Percentiles rank a stretch among this genome's conserved stretches.
phyloP scores from a whole-genome alignment of 2,329 filamentous ascomycete genomes.

The Aspergillus jensenii region DNA sequence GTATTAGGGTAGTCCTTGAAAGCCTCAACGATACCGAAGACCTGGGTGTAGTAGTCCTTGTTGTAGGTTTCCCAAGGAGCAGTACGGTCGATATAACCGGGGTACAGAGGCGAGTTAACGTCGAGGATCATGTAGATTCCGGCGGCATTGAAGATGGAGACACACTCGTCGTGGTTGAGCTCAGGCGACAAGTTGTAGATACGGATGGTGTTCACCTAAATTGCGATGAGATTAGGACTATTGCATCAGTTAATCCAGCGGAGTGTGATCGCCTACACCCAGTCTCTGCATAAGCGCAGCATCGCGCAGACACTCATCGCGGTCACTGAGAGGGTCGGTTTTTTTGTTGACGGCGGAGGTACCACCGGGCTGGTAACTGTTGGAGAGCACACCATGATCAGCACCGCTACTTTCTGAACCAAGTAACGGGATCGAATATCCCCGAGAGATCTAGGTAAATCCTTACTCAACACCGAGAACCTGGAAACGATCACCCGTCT shows the following conservation, averaged over 20 bases:
- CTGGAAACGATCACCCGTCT: slow-evolving; percentile 59
- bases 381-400: slow-evolving; percentile 16
- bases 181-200: slow-evolving; percentile 63
- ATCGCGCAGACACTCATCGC: slow-evolving; percentile 60
- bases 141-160: slow-evolving; percentile 64
- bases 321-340: slow-evolving; percentile 58
- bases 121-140: slow-evolving; percentile 68
- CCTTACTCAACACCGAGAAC: slow-evolving; percentile 62
- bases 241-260: too few relatives aligned
- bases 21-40: slow-evolving; percentile 64
- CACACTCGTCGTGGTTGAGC: slow-evolving; percentile 62
- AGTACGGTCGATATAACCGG: slow-evolving; percentile 57
- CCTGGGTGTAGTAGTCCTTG: slow-evolving; percentile 55
- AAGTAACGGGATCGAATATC: slow-evolving; percentile 17
- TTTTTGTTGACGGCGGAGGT: slow-evolving; percentile 56
- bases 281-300: slow-evolving; percentile 63
- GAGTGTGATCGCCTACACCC: slow-evolving; percentile 45
- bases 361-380: slow-evolving; percentile 63
- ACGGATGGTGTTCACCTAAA: slow-evolving; percentile 61
- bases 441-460: background rate
- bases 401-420: slow-evolving; percentile 13
- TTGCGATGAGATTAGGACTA: background rate
- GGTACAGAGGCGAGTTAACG: slow-evolving; percentile 61
- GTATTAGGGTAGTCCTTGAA: slow-evolving; percentile 68
- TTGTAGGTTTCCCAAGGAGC: slow-evolving; percentile 58